Conservation (phyloP, 176 grass and related monocot species). For the Oryza officinalis region DNA sequence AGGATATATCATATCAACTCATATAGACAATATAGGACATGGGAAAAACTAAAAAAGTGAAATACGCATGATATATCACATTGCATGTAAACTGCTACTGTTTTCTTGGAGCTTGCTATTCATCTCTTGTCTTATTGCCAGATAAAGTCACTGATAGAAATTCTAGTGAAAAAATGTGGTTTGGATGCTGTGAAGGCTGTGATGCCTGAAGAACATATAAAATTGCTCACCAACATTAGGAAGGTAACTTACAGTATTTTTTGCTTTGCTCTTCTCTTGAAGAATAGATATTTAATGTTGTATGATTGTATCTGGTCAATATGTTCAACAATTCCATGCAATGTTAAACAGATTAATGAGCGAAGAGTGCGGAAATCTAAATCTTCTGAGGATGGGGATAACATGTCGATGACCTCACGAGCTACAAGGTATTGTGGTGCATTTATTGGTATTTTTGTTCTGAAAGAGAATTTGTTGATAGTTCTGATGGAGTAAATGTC, state of each 20-base stretch:
- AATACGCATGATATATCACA: conserved; percentile 12
- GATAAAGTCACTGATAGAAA: conserved; percentile 89
- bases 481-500: neutral
- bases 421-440: conserved; percentile 66
- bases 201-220: conserved; percentile 98
- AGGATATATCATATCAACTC: neutral
- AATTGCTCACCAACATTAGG: conserved; percentile 82
- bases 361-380: conserved; percentile 72
- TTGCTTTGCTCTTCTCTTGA: neutral
- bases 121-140: conserved; percentile 26
- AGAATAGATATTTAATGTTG: neutral
- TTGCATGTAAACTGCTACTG: neutral
- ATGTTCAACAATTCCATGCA: conserved; percentile 13
- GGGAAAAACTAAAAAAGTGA: neutral
- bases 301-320: neutral
- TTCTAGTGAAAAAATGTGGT: conserved; percentile 96
- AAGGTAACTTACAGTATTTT: conserved; percentile 57
- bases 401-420: conserved; percentile 52
- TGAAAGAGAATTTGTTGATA: neutral
- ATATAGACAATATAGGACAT: neutral
- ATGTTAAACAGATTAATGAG: conserved; percentile 67
- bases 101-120: conserved; percentile 2
- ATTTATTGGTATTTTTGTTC: neutral
- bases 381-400: conserved; percentile 69
- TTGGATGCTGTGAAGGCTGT: conserved; percentile 89